Evolutionary conservation across 305 asterid genomes (phyloP).

Genomic region (Fraxinus greggii): DNA sequence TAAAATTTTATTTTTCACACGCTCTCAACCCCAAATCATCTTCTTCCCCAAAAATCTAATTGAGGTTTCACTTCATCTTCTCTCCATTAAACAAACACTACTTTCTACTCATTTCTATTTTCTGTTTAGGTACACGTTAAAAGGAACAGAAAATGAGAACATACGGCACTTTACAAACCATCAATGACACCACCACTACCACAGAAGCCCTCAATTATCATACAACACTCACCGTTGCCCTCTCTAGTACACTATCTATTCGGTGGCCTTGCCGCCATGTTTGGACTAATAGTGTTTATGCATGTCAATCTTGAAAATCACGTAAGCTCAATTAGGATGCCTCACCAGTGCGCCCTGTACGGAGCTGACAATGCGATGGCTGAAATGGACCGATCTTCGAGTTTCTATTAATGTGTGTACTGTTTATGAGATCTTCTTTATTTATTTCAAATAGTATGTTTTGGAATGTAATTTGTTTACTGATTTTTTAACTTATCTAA

Average conservation of each 20-base stretch:
- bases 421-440: neutral
- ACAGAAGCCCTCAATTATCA: no score
- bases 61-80: no score
- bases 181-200: neutral
- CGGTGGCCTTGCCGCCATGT: neutral
- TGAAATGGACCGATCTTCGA: neutral
- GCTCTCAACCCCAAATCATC: no score
- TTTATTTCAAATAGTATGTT: neutral
- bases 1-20: no score
- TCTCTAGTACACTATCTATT: no score
- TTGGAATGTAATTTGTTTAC: neutral
- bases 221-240: no score
- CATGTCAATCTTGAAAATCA: neutral
- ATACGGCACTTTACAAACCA: neutral
- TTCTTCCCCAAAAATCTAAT: no score
- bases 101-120: no score
- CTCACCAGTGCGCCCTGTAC: neutral
- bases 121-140: no score
- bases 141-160: neutral
- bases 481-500: neutral
- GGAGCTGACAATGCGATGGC: neutral
- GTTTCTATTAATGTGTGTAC: neutral
- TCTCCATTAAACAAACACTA: no score
- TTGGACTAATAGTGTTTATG: neutral
- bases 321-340: neutral